phyloP scores from a whole-genome alignment of 2,329 filamentous ascomycete species.

The Trichoderma oligosporum region DNA sequence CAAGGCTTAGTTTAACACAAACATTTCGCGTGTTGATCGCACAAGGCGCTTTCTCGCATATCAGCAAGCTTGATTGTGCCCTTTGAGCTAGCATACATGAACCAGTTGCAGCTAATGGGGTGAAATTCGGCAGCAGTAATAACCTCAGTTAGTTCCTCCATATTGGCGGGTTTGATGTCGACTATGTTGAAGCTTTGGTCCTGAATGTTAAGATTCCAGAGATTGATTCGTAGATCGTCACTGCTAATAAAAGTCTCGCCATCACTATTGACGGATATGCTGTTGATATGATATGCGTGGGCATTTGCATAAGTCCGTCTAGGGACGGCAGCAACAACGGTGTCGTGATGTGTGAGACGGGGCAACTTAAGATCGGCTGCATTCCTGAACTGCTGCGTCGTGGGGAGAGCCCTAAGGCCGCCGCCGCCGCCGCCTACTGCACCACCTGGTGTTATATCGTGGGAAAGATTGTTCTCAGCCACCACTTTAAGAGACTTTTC shows the following conservation, averaged over 20 bases:
- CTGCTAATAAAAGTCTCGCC: conserved; percentile 99
- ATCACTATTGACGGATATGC: conserved; percentile 99
- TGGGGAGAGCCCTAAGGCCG: conserved; percentile 63
- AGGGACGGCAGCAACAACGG: conserved; percentile 92
- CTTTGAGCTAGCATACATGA: conserved; percentile 99
- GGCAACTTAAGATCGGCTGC: conserved; percentile 86
- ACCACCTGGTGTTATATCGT: conserved; percentile 78
- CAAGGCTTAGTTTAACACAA: conserved; percentile 27
- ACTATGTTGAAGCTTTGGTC: conserved; percentile 99
- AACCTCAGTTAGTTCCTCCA: conserved; percentile 98
- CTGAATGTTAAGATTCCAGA: conserved; percentile 99
- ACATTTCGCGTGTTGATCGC: conserved; percentile 95
- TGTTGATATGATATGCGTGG: conserved; percentile 99
- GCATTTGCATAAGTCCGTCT: conserved; percentile 96
- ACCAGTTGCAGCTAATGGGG: conserved; percentile 96
- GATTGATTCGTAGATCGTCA: conserved; percentile 93
- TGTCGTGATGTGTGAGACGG: conserved; percentile 95
- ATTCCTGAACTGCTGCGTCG: conserved; percentile 72
- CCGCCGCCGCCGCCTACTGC: conserved; percentile 69
- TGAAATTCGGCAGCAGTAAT: conserved; percentile 99
- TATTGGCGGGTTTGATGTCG: conserved; percentile 98
- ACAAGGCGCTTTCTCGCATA: conserved; percentile 95
- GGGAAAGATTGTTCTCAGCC: conserved; percentile 96
- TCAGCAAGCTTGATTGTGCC: conserved; percentile 98
- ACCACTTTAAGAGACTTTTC: conserved; percentile 99